Evolutionary conservation across 164 flowering plant species (phyloP).

Genomic region (Amborella trichopoda): DNA sequence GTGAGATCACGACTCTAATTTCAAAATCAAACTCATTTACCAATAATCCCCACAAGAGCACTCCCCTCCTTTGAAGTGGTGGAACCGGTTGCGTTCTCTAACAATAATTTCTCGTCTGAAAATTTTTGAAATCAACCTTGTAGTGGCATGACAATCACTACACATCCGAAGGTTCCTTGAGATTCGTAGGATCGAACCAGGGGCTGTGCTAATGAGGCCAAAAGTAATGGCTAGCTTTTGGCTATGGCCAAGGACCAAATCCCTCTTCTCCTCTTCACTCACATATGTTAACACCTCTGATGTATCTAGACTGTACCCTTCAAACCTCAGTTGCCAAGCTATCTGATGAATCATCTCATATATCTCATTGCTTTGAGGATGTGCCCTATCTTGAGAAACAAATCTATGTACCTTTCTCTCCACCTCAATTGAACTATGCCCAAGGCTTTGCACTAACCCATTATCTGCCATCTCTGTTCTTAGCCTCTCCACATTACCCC

Average conservation of each 20-base stretch:
- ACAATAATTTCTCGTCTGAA: slow-evolving; percentile 47
- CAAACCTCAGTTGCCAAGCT: slow-evolving; percentile 81
- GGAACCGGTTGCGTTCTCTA: slow-evolving; percentile 64
- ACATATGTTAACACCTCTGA: slow-evolving; percentile 46
- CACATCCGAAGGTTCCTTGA: slow-evolving; percentile 75
- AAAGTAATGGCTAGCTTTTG: slow-evolving; percentile 81
- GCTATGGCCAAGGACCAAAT: slow-evolving; percentile 46
- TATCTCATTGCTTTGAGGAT: slow-evolving; percentile 25
- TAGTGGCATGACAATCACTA: slow-evolving; percentile 62
- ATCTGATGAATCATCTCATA: slow-evolving; percentile 76
- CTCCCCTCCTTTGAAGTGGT: slow-evolving; percentile 63
- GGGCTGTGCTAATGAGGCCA: slow-evolving; percentile 40
- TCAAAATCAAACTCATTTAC: slow-evolving; percentile 26
- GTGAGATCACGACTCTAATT: too few species aligned
- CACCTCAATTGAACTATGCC: slow-evolving; percentile 54
- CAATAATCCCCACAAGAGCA: slow-evolving; percentile 80
- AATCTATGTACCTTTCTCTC: slow-evolving; percentile 39
- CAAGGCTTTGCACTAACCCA: slow-evolving; percentile 37
- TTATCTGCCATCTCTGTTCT: slow-evolving; percentile 26
- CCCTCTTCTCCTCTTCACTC: slow-evolving; percentile 63
- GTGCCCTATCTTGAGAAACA: slow-evolving; percentile 50
- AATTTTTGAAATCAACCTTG: slow-evolving; percentile 45
- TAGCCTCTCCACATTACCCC: slow-evolving; percentile 36
- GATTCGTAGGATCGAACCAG: slow-evolving; percentile 46
- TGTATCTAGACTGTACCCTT: slow-evolving; percentile 62